Evolutionary conservation across 1,139 yeast species (phyloP), one percentile per base, ranked within the genome.

Genomic region (Scheffersomyces stambukii): DNA sequence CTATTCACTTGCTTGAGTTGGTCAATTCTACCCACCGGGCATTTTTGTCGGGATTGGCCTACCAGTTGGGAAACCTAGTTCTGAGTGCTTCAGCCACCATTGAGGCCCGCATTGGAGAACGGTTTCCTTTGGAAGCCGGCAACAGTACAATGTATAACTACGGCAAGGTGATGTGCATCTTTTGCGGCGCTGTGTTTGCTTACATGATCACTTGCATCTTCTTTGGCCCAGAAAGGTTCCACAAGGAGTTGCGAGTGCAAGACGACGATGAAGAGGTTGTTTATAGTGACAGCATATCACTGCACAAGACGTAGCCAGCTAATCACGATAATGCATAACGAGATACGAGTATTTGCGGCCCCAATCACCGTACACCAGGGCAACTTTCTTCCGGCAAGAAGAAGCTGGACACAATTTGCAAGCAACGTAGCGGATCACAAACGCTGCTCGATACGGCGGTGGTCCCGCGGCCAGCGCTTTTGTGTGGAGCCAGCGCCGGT

Each of bases 1-100:
- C 66, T 6, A 46, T 58, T 17, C 60, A 58, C 38, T 44, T 61
- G 20, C 43, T 60, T 22, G 68, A 61, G 35, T 52, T 62, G 39
- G 62, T 59, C 16, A 59, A 60, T 29, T 51, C 65, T 4, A 51
- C 54, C 3, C 55, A 58, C 38, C 47, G 66, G 33, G 49, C 67
- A 2, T 54, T 62, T 37, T 45, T 62, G 14, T 51, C 58, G 9
- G 69, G 69, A n/a, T 42, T 61, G 5, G 54, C 58, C 9, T 62
- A 62, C 41, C 69, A 62, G 36, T 46, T 62, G 32, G 69, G 68
- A 36, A 62, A 62, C 38, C 51, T 62, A 36, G 58, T 57, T 3
- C 50, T 57, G 22, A 54, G 63, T 13, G 68, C 67, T 3, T 52
- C 62, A 10, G 45, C 54, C 10, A 62, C 68, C 9, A 62, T 62